phyloP scores from a whole-genome alignment of 495 filamentous ascomycete species.

The Hypoxylon fragiforme region DNA sequence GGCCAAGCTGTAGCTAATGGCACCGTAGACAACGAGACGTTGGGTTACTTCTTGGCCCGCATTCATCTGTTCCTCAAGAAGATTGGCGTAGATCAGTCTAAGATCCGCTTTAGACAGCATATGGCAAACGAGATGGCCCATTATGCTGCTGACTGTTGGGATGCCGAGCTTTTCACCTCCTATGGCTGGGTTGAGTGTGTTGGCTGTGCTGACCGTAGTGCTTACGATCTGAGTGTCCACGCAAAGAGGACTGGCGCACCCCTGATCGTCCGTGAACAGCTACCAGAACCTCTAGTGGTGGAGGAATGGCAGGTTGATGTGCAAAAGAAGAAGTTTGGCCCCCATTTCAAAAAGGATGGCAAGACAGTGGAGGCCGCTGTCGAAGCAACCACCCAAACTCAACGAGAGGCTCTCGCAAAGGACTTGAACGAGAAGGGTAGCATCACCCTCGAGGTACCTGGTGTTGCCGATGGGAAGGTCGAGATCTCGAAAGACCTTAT shows the following conservation, averaged over 20 bases:
- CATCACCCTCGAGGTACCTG: slow-evolving; percentile 58
- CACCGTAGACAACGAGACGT: slow-evolving; percentile 69
- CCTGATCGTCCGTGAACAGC: slow-evolving; percentile 60
- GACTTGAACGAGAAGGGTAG: slow-evolving; percentile 55
- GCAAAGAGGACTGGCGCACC: slow-evolving; percentile 63
- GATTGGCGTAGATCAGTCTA: slow-evolving; percentile 63
- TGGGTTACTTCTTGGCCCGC: slow-evolving; percentile 70
- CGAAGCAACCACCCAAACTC: slow-evolving; percentile 56
- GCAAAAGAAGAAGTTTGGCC: slow-evolving; percentile 68
- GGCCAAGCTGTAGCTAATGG: slow-evolving; percentile 61
- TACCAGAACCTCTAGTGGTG: slow-evolving; percentile 57
- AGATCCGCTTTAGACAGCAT: slow-evolving; percentile 70
- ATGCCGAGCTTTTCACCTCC: slow-evolving; percentile 65
- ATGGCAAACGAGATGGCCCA: slow-evolving; percentile 77
- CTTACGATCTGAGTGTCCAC: slow-evolving; percentile 69
- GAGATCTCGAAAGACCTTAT: slow-evolving; percentile 61
- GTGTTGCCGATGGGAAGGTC: slow-evolving; percentile 58
- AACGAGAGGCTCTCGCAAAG: slow-evolving; percentile 57
- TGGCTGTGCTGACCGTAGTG: slow-evolving; percentile 69
- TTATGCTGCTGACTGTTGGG: slow-evolving; percentile 72
- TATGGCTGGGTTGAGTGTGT: slow-evolving; percentile 76
- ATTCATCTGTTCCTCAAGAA: slow-evolving; percentile 65
- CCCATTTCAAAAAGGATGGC: slow-evolving; percentile 65
- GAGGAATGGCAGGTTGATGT: slow-evolving; percentile 65
- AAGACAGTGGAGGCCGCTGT: slow-evolving; percentile 62